Base-by-base conservation (phyloP, 2,329 filamentous ascomycete species). In the Xylogone sp. region DNA sequence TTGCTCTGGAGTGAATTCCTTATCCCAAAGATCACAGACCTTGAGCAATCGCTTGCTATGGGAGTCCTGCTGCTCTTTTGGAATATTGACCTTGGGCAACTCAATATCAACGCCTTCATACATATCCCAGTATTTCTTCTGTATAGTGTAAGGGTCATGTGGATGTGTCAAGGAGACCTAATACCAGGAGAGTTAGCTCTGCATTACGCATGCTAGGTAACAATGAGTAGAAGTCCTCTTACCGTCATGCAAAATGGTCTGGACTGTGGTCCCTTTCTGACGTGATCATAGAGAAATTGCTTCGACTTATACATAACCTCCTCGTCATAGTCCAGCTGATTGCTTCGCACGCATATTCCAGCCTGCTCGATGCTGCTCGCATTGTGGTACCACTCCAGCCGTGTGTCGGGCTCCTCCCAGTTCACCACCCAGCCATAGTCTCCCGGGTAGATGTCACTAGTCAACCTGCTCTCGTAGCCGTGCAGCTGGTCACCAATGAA, bases 371-470 rank as follows among this genome's bases (percentile, higher is more conserved):
- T 93, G 6, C 91, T 96, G 64, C 89, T 92, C 71, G 92, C 91
- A 68, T 97, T 96, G 76, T 97, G 92, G 68, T 94, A 97, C 89
- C 91, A 97, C 71, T 97, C 92, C 42, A 93, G 83, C 44, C 92
- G 82, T 42, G 83, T 84, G 29, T 91, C 86, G 10, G 92, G 91
- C 68, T 92, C 84, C 67, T 97, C 92, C 92, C 92, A 97, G 72
- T 96, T 92, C 57, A 96, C 92, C 12, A 87, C 86, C 92, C 92
- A 97, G 57, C 92, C 92, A 65, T 94, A 91, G 66, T 97, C 92
- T 52, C 87, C 92, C 1, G 92, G 92, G 69, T 97, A 97, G 66
- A 97, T 96, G 69, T 97, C 92, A 59, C 87, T 89, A n/a, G 92
- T 97, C 63, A 97, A 78, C 52, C 92, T 84, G 64, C 90, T 87